Conservation (phyloP, 2,329 filamentous ascomycete genomes). For the Fusarium camptoceras region DNA sequence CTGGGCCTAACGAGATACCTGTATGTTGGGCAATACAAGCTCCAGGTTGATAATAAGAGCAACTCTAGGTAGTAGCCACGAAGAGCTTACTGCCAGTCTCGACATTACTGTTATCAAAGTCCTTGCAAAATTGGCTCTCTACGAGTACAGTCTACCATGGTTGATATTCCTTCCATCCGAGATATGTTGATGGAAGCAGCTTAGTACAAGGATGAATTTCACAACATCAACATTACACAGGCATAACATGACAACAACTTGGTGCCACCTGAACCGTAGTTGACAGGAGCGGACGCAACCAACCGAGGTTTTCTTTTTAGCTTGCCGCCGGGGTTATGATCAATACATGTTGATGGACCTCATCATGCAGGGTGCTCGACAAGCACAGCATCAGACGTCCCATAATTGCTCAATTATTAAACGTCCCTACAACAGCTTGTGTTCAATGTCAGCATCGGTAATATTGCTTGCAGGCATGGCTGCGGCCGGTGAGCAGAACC, state of each 20-base stretch:
- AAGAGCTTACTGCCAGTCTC: conserved; percentile 20
- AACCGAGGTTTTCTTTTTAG: conserved; percentile 11
- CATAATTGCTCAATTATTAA: conserved; percentile 4
- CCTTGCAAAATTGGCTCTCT: conserved; percentile 5
- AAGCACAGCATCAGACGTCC: not conserved
- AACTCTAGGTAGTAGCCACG: conserved; percentile 17
- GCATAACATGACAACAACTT: conserved; percentile 2
- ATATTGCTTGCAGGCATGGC: conserved; percentile 43
- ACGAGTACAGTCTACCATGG: not conserved
- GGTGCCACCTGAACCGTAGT: conserved; percentile 10
- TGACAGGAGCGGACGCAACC: conserved; percentile 23
- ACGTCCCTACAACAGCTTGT: conserved; percentile 7
- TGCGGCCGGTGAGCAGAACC: conserved; percentile 45
- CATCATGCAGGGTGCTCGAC: conserved; percentile 20
- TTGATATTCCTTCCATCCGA: not conserved
- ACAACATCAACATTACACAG: conserved; percentile 3
- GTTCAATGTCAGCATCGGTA: conserved; percentile 36
- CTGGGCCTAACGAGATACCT: not conserved
- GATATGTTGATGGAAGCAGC: not conserved
- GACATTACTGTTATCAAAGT: conserved; percentile 28
- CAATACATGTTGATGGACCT: conserved; percentile 24
- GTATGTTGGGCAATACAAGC: not conserved
- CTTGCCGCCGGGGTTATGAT: conserved; percentile 19
- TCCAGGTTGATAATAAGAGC: conserved; percentile 7
- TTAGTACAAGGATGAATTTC: not conserved